These are phyloP conservation scores for Microsporum canis DNA, from an alignment of 2,329 filamentous ascomycete species.

Conservation along the genomic window DNA sequence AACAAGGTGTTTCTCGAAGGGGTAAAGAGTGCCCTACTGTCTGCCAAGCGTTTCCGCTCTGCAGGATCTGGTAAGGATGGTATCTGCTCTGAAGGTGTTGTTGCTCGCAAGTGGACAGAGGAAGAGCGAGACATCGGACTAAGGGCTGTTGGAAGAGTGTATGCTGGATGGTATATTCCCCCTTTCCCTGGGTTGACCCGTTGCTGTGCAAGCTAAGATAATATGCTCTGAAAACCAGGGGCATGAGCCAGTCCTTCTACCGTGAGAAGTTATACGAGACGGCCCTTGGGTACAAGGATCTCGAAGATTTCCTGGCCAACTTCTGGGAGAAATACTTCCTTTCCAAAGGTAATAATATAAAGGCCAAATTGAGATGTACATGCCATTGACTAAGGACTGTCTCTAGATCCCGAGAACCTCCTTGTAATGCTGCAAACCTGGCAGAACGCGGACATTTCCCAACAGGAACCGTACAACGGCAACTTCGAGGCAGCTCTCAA, in stretches of 20 bases:
- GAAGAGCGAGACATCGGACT: slow-evolving; percentile 47
- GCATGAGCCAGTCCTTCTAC: slow-evolving; percentile 70
- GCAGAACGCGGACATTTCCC: slow-evolving; percentile 61
- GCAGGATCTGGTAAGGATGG: slow-evolving; percentile 42
- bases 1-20: slow-evolving; percentile 59
- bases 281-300: slow-evolving; percentile 50
- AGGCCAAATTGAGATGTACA: background rate
- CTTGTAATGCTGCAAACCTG: slow-evolving; percentile 66
- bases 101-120: slow-evolving; percentile 39
- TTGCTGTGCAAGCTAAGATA: background rate
- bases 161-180: slow-evolving; percentile 53
- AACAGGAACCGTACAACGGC: slow-evolving; percentile 56
- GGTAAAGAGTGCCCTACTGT: slow-evolving; percentile 49
- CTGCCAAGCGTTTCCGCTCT: slow-evolving; percentile 44
- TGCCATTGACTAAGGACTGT: background rate
- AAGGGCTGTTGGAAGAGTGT: slow-evolving; percentile 62
- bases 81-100: slow-evolving; percentile 27
- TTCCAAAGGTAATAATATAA: slow-evolving; percentile 43
- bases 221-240: slow-evolving; percentile 37
- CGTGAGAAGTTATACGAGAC: slow-evolving; percentile 57
- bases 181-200: background rate
- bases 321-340: slow-evolving; percentile 70
- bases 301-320: slow-evolving; percentile 62
- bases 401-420: slow-evolving; percentile 58
- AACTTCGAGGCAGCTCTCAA: slow-evolving; percentile 55